Conservation (phyloP, 1,139 yeast species). For the Taiozyma onychis region DNA sequence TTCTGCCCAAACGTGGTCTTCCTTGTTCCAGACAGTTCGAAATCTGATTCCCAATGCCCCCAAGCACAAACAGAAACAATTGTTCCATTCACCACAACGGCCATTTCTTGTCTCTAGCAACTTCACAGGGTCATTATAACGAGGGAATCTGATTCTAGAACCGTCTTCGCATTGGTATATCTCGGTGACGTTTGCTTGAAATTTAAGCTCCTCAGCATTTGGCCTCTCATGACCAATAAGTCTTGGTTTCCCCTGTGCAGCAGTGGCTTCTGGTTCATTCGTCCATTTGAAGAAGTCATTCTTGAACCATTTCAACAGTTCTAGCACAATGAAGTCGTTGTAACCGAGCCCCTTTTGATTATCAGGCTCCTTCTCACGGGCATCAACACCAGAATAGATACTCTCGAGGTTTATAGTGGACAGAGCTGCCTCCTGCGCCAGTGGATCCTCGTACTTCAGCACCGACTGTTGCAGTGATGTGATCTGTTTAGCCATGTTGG, state of each 20-base stretch:
- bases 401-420: constrained; percentile 30
- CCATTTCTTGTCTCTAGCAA: constrained; percentile 62
- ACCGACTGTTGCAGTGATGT: constrained; percentile 10
- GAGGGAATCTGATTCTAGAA: constrained; percentile 51
- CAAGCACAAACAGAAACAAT: constrained; percentile 67
- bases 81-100: constrained; percentile 96
- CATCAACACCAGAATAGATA: constrained; percentile 34
- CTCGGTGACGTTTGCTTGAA: constrained; percentile 51
- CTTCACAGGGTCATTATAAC: constrained; percentile 65
- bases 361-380: constrained; percentile 26
- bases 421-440: constrained; percentile 27
- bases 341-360: constrained; percentile 34
- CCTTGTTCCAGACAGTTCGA: constrained; percentile 81
- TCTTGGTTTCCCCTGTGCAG: constrained; percentile 31
- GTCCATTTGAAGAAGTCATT: constrained; percentile 81
- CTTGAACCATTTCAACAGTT: constrained; percentile 71
- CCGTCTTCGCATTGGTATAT: constrained; percentile 58
- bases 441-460: constrained; percentile 14
- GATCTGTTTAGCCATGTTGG: constrained; percentile 1
- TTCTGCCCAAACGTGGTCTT: constrained; percentile 97
- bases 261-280: constrained; percentile 46
- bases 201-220: constrained; percentile 35
- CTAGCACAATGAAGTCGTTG: constrained; percentile 67
- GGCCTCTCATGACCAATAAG: constrained; percentile 33
- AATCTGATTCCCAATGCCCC: constrained; percentile 58